A percentile compares a stretch with the other conserved stretches of the same genome.
Evolutionary conservation across 208 protist species (phyloP).

Genomic region (Zelonia costaricensis): DNA sequence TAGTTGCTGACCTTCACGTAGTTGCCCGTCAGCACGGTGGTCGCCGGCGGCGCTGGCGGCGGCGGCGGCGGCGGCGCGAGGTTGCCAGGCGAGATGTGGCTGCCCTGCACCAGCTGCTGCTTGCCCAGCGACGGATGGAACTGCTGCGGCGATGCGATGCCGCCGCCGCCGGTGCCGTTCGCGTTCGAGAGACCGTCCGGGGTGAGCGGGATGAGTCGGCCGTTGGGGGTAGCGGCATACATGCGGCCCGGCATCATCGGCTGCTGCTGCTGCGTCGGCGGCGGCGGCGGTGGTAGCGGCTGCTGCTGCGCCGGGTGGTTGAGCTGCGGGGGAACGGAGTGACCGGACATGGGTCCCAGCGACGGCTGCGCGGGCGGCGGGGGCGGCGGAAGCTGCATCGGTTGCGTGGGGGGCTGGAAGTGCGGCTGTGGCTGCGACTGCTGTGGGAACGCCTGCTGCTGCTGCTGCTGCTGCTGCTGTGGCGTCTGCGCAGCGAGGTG

Average conservation of each 20-base stretch:
- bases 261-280: background rate
- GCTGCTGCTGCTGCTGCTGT: background rate
- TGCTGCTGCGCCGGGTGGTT: background rate
- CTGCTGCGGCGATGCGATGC: too few relatives aligned
- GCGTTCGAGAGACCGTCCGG: too few relatives aligned
- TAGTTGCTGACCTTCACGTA: slow-evolving; percentile 9
- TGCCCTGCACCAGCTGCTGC: too few relatives aligned
- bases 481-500: too few relatives aligned
- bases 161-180: too few relatives aligned
- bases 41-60: background rate
- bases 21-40: background rate
- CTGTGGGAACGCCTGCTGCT: background rate
- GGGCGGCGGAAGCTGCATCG: background rate
- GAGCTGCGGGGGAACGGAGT: too few relatives aligned
- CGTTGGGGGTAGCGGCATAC: slow-evolving; percentile 4
- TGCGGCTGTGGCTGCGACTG: background rate
- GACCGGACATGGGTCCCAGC: background rate
- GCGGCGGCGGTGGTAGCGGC: background rate
- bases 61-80: slow-evolving; percentile 10
- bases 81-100: too few relatives aligned
- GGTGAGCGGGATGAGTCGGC: slow-evolving; percentile 3
- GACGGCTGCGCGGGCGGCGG: background rate
- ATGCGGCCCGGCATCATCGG: slow-evolving; percentile 1
- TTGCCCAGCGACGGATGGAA: too few relatives aligned
- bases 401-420: background rate